Base-by-base conservation (phyloP, 768 basidiomycete genomes). In the Calocybe gangraenosa region DNA sequence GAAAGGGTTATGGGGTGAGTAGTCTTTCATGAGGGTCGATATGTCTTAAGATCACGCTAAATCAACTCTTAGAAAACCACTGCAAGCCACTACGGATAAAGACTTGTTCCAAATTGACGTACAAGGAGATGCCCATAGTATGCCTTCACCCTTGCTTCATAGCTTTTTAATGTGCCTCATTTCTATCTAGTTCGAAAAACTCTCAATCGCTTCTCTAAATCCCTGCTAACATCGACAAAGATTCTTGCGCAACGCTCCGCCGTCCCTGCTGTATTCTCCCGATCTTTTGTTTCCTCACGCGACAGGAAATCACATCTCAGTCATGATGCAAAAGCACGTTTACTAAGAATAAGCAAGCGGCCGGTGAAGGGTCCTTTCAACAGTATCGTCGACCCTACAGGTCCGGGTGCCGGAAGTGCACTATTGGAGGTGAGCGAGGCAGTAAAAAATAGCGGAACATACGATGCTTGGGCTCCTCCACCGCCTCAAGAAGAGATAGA, bases 181-280 rank as follows among this genome's bases (percentile, higher is more conserved):
- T 37, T 10, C 21, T 25, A 36, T 28, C 3, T 49, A 89, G 86
- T 85, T 46, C 80, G 86, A 42, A 77, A 74, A 52, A 57, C 67
- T 3, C 58, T 83, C 0, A 79, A 80, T 9, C 71, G 75, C 48
- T 81, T 74, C 59, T 79, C 79, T 8, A 69, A 64, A 20, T 53
- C 67, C 3, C 67, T 75, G 37, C 64, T 89, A 9, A 83, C 74
- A 15, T 89, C 90, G 0, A 67, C 84, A 1, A 87, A 87, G 71
- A 86, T 95, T 23, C 79, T 96, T 13, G 65, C 82, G 0, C 82
- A 92, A 58, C 84, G 92, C 15, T 94, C 92, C 1, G 92, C 93
- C 4, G 76, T 95, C 10, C 89, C 92, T 11, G 87, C 92, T 0
- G 78, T 94, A 23, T 67, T 75, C 47, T 87, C 90, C n/a, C 81